Conservation (phyloP, 2,329 filamentous ascomycete species). For the Nemania diffusa region DNA sequence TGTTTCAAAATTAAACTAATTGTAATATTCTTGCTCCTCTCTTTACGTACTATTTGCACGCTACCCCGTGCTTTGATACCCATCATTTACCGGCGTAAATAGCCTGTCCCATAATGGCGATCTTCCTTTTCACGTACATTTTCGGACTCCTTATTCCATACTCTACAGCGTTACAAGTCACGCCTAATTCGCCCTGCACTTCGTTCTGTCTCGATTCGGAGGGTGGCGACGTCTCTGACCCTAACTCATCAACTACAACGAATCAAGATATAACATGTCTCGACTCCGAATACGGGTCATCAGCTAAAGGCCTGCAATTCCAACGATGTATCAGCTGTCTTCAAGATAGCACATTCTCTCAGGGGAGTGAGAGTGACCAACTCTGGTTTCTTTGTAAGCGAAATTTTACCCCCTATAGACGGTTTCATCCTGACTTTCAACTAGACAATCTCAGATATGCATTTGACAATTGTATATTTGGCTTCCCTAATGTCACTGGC, state of each 20-base stretch:
- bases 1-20: conserved; percentile 33
- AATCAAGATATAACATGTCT: conserved; percentile 60
- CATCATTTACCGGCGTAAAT: neutral
- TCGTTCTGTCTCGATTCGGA: conserved; percentile 59
- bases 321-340: conserved; percentile 63
- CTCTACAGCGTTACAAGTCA: conserved; percentile 56
- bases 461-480: conserved; percentile 64
- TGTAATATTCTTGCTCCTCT: conserved; percentile 37
- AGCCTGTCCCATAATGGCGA: conserved; percentile 44
- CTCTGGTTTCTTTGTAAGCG: conserved; percentile 67
- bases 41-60: conserved; percentile 18
- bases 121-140: conserved; percentile 40
- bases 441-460: conserved; percentile 65
- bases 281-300: conserved; percentile 56
- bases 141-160: conserved; percentile 40
- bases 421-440: conserved; percentile 24
- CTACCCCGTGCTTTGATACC: conserved; percentile 7
- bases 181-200: conserved; percentile 65
- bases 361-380: conserved; percentile 62
- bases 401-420: neutral
- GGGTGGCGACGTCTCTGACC: conserved; percentile 54
- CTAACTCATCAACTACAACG: conserved; percentile 58
- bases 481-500: conserved; percentile 59
- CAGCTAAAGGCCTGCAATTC: conserved; percentile 57
- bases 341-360: conserved; percentile 60